phyloP scores from a whole-genome alignment of 2,329 filamentous ascomycete species.

The Claviceps maximensis region DNA sequence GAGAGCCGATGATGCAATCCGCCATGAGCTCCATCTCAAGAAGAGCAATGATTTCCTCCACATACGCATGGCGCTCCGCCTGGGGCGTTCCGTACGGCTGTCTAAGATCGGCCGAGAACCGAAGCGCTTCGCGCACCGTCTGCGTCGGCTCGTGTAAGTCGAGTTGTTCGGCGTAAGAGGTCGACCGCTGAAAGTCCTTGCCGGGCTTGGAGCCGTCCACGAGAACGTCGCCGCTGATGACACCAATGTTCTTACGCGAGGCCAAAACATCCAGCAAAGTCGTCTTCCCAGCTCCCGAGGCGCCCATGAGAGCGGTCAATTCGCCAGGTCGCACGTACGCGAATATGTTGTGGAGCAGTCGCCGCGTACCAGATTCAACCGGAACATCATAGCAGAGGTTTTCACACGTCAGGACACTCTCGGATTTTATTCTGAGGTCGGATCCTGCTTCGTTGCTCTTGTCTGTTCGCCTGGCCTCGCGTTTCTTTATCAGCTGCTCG shows the following conservation, averaged over 20 bases:
- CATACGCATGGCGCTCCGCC: slow-evolving; percentile 44
- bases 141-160: slow-evolving; percentile 49
- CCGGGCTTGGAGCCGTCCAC: slow-evolving; percentile 44
- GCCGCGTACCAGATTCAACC: slow-evolving; percentile 40
- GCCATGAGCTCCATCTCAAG: slow-evolving; percentile 46
- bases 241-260: slow-evolving; percentile 46
- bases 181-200: slow-evolving; percentile 47
- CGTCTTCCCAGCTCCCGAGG: slow-evolving; percentile 77
- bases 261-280: slow-evolving; percentile 68
- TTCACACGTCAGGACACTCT: slow-evolving; percentile 73
- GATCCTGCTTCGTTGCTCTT: slow-evolving; percentile 30
- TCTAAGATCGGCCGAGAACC: slow-evolving; percentile 49
- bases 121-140: slow-evolving; percentile 49
- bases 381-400: slow-evolving; percentile 66
- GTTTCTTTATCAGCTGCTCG: slow-evolving; percentile 45
- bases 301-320: slow-evolving; percentile 69
- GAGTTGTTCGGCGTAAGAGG: slow-evolving; percentile 49
- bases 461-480: slow-evolving; percentile 37
- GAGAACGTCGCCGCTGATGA: slow-evolving; percentile 42
- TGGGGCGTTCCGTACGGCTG: slow-evolving; percentile 40
- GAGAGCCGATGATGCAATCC: slow-evolving; percentile 43
- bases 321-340: slow-evolving; percentile 68
- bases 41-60: slow-evolving; percentile 47
- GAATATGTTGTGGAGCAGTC: slow-evolving; percentile 40
- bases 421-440: slow-evolving; percentile 44